phyloP scores from a whole-genome alignment of 2,329 filamentous ascomycete genomes.

The Bretziella fagacearum region DNA sequence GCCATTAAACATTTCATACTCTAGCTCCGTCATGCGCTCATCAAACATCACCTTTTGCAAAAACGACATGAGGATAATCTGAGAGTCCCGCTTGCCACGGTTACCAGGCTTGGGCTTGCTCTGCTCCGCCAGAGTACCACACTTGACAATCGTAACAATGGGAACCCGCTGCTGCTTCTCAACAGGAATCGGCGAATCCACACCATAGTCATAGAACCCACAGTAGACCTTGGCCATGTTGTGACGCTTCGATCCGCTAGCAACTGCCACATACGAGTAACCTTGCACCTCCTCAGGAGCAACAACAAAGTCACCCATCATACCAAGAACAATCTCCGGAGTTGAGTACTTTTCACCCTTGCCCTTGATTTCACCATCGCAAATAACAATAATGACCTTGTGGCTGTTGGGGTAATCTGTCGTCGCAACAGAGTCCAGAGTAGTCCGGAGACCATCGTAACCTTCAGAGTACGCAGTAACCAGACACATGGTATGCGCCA shows the following conservation, averaged over 20 bases:
- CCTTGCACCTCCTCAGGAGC: constrained; percentile 67
- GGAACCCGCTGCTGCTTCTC: constrained; percentile 94
- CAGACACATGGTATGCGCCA: constrained; percentile 84
- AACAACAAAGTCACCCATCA: constrained; percentile 86
- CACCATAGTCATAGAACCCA: constrained; percentile 94
- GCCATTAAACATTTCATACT: constrained; percentile 99
- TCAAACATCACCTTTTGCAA: constrained; percentile 99
- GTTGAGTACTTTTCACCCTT: constrained; percentile 75
- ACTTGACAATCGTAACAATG: constrained; percentile 94
- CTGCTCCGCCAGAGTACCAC: constrained; percentile 77
- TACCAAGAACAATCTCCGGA: constrained; percentile 73
- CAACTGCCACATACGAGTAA: constrained; percentile 92
- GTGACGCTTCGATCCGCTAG: constrained; percentile 89
- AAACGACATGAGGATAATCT: constrained; percentile 99
- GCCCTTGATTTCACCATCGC: constrained; percentile 95
- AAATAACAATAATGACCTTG: constrained; percentile 90
- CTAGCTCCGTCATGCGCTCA: constrained; percentile 97
- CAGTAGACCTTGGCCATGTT: constrained; percentile 99
- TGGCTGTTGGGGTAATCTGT: constrained; percentile 99
- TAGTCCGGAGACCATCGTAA: constrained; percentile 79
- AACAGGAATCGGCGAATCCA: constrained; percentile 55
- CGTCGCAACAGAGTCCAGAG: constrained; percentile 86
- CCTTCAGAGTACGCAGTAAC: constrained; percentile 97
- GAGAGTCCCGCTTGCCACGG: constrained; percentile 94
- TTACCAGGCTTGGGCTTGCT: constrained; percentile 79